Base-by-base conservation (phyloP, 441 rosid genomes). In the Kokia cookei region DNA sequence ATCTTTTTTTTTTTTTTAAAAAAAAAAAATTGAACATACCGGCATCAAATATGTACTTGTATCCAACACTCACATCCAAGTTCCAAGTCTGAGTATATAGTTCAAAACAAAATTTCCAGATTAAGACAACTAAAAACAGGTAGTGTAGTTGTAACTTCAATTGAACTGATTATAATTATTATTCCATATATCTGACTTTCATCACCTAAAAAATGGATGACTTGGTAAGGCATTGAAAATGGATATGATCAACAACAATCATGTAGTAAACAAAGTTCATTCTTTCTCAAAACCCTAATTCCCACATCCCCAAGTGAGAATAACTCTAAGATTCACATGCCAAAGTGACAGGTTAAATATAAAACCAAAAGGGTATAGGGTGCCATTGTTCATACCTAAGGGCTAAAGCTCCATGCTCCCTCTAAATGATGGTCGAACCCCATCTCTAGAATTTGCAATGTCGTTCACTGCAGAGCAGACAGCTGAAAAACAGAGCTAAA, bases 341-440 rank as follows among this genome's bases (percentile, higher is more conserved):
- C 60, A 51, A 32, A 51, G 29, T 27, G 35, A 51, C 29, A 29
- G 60, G 72, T 51, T 50, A 45, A 47, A 43, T 65, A 42, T 65
- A 17, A 42, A 42, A 19, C 68, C 14, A 40, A 40, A 64, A 42
- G n/a, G 10, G 11, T 62, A 61, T 15, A 63, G 2, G 24, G 67
- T 6, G 4, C 13, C 45, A 4, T 19, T 37, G 26, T 19, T 37
- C 15, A 40, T 22, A 40, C 68, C 50, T 3, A 63, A 9, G 67
- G 65, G 24, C 1, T 7, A 1, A 32, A 19, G 65, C 51, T 65
- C 69, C n/a, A 35, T 40, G 51, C 14, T 42, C 69, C 51, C 13
- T 17, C 40, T 4, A 40, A 9, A 64, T 3, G 69, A 64, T 64
- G 51, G 7, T 40, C 85, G 78, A 72, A 81, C 42, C 19, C 3